phyloP scores from a whole-genome alignment of 2,329 filamentous ascomycete species.

The Coniochaeta hoffmannii region DNA sequence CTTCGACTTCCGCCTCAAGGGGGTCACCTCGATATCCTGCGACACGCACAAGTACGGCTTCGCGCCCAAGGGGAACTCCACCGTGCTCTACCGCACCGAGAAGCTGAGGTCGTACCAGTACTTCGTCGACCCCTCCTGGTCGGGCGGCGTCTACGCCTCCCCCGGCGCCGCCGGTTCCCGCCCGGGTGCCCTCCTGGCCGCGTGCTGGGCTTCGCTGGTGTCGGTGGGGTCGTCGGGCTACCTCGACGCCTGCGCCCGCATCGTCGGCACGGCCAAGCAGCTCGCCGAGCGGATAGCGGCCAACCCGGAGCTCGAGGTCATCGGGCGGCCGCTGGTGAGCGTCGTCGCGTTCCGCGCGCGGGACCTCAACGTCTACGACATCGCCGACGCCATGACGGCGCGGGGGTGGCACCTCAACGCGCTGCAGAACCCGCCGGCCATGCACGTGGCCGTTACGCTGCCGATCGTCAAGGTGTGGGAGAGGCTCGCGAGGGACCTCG shows the following conservation, averaged over 20 bases:
- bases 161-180: conserved; percentile 87
- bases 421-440: conserved; percentile 81
- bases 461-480: conserved; percentile 79
- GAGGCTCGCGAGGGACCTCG: conserved; percentile 65
- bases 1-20: conserved; percentile 91
- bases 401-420: conserved; percentile 96
- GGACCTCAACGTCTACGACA: conserved; percentile 86
- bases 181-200: conserved; percentile 88
- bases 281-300: conserved; percentile 68
- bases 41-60: conserved; percentile 99
- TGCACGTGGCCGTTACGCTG: conserved; percentile 89
- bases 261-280: conserved; percentile 80
- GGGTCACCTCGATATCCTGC: conserved; percentile 91
- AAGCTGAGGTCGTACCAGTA: conserved; percentile 84
- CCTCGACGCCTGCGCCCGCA: conserved; percentile 75
- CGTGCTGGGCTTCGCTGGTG: conserved; percentile 92
- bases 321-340: conserved; percentile 81
- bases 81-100: conserved; percentile 78
- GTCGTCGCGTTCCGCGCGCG: conserved; percentile 84
- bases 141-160: conserved; percentile 90
- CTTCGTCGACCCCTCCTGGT: conserved; percentile 92
- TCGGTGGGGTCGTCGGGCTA: conserved; percentile 82
- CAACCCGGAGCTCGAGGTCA: conserved; percentile 68
- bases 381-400: conserved; percentile 77
- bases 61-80: conserved; percentile 94